Evolutionary conservation across 805 yeast species (phyloP).

Genomic region (Komagataella mondaviorum): DNA sequence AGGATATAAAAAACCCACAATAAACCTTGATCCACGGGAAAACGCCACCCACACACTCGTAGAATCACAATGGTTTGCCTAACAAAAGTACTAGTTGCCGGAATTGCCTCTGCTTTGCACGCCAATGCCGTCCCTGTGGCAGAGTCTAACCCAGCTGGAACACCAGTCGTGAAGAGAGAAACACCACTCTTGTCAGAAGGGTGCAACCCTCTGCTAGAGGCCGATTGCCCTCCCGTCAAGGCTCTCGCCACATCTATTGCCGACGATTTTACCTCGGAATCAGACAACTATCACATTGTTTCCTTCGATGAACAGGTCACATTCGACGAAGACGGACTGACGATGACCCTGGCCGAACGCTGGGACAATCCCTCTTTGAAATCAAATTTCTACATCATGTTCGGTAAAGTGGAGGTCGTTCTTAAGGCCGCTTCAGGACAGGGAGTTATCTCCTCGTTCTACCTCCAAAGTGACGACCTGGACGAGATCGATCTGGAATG

Average conservation of each 20-base stretch:
- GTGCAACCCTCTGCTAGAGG: constrained; percentile 18
- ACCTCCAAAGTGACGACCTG: constrained; percentile 68
- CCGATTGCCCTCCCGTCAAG: constrained; percentile 25
- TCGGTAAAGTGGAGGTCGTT: constrained; percentile 67
- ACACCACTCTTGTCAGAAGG: constrained; percentile 7
- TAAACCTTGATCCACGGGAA: not conserved
- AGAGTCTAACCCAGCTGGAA: not conserved
- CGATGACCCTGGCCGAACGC: constrained; percentile 42
- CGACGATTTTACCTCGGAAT: constrained; percentile 36
- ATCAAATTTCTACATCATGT: constrained; percentile 79
- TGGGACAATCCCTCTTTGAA: constrained; percentile 68
- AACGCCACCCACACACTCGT: not conserved
- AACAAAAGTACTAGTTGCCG: not conserved
- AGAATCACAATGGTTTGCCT: not conserved
- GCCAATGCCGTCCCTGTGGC: not conserved
- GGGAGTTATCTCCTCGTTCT: constrained; percentile 74
- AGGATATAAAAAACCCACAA: not conserved
- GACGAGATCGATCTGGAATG: constrained; percentile 89
- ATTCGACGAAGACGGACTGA: constrained; percentile 43
- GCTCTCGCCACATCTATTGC: constrained; percentile 49
- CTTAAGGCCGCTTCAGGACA: constrained; percentile 63
- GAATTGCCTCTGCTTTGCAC: not conserved
- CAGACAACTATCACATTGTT: constrained; percentile 27
- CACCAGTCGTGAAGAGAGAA: constrained; percentile 2
- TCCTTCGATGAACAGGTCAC: constrained; percentile 30